These are phyloP conservation scores for Capronia americana DNA, from an alignment of 2,329 filamentous ascomycete species.

Conservation along the genomic window DNA sequence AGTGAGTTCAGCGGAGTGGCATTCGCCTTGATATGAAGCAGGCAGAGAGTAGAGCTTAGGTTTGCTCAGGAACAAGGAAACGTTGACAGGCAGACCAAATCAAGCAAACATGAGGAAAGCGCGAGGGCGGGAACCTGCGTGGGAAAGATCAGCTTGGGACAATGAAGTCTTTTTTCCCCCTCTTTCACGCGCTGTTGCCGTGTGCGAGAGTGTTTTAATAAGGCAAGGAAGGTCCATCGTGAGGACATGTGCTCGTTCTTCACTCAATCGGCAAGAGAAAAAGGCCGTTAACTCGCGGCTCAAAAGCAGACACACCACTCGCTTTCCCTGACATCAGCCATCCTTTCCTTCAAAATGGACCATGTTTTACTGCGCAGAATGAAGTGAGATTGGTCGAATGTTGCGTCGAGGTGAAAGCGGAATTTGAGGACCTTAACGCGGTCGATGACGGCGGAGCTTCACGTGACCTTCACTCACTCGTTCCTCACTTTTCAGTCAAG, in stretches of 20 bases:
- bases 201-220: not conserved
- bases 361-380: not conserved
- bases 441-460: not conserved
- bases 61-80: not conserved
- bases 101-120: not conserved
- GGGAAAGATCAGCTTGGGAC: not conserved
- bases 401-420: slow-evolving; percentile 8
- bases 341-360: not conserved
- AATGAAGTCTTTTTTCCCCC: not conserved
- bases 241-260: not conserved
- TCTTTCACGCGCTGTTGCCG: not conserved
- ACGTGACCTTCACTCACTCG: not conserved
- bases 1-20: not conserved
- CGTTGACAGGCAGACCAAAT: not conserved
- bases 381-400: slow-evolving; percentile 7
- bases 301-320: not conserved
- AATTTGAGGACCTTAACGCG: slow-evolving; percentile 27
- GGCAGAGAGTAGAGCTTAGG: not conserved
- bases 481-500: not conserved
- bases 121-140: not conserved
- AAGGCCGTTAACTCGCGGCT: not conserved
- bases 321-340: slow-evolving; percentile 11
- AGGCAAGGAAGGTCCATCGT: not conserved
- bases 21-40: not conserved
- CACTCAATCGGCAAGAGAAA: not conserved